phyloP scores from a whole-genome alignment of 2,329 filamentous ascomycete species.

The Periglandula ipomoeae region DNA sequence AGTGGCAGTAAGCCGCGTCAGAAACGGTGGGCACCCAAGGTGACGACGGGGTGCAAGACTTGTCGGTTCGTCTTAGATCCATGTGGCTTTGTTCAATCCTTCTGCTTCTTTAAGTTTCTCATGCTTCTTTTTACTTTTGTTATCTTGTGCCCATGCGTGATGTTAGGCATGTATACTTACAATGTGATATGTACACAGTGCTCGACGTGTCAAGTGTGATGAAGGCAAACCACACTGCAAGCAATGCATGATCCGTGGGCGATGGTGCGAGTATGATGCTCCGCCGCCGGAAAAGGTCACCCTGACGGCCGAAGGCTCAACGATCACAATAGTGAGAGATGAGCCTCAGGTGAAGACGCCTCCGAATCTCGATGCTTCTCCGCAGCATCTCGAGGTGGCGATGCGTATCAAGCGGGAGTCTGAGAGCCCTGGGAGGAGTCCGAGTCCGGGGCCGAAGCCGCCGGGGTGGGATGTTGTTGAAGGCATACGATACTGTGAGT shows the following conservation, averaged over 20 bases:
- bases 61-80: slow-evolving; percentile 5
- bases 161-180: not conserved
- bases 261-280: slow-evolving; percentile 5
- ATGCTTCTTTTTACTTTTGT: not conserved
- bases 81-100: not conserved
- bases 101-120: too few species aligned
- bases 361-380: not conserved
- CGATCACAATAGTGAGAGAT: not conserved
- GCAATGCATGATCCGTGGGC: slow-evolving; percentile 3
- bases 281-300: not conserved
- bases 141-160: not conserved
- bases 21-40: slow-evolving; percentile 6
- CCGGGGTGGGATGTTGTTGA: slow-evolving; percentile 5
- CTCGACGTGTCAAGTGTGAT: slow-evolving; percentile 4
- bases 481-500: slow-evolving; percentile 4
- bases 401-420: not conserved
- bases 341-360: not conserved
- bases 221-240: slow-evolving; percentile 6
- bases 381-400: not conserved
- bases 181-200: not conserved
- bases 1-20: slow-evolving; percentile 1
- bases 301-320: too few species aligned
- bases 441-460: not conserved
- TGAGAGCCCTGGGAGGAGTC: not conserved
- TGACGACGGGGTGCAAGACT: slow-evolving; percentile 7